A percentile compares a stretch with the other conserved stretches of the same genome.
phyloP scores from a whole-genome alignment of 768 basidiomycete species.

The Mycena amicta region DNA sequence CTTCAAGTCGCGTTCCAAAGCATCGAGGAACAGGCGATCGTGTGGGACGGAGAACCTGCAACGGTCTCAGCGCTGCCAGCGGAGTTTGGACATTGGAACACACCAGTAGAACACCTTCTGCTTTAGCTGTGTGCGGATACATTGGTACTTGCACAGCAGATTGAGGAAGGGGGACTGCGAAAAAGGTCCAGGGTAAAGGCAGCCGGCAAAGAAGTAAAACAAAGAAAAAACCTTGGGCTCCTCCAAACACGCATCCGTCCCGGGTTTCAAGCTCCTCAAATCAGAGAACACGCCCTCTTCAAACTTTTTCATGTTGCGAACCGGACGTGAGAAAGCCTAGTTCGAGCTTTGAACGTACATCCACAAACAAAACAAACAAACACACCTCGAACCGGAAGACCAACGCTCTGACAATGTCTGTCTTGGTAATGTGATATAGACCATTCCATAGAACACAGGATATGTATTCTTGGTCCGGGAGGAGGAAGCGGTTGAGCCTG shows the following conservation, averaged over 20 bases:
- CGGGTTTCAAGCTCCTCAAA: constrained; percentile 90
- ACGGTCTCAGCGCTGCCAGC: background rate
- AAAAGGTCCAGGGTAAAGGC: constrained; percentile 53
- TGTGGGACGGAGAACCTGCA: constrained; percentile 95
- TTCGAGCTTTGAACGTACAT: constrained; percentile 10
- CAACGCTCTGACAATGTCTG: constrained; percentile 92
- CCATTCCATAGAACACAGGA: constrained; percentile 92
- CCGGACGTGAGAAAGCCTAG: constrained; percentile 83
- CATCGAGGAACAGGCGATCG: constrained; percentile 95
- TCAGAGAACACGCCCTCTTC: constrained; percentile 97
- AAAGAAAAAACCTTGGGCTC: constrained; percentile 78
- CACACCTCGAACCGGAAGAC: constrained; percentile 89
- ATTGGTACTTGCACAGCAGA: constrained; percentile 92
- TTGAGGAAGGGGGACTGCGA: constrained; percentile 88
- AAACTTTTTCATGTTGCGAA: constrained; percentile 93
- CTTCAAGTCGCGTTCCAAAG: constrained; percentile 93
- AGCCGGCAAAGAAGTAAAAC: constrained; percentile 10
- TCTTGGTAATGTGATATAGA: constrained; percentile 92
- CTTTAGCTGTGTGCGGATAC: constrained; percentile 97
- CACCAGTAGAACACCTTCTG: constrained; percentile 99
- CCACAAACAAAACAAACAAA: constrained; percentile 19
- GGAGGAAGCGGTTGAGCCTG: constrained; percentile 80
- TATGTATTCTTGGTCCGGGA: constrained; percentile 87
- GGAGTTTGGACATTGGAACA: constrained; percentile 28
- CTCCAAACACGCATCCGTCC: constrained; percentile 88